Conservation (phyloP, 2,329 filamentous ascomycete species). For the Cercospora zeina region DNA sequence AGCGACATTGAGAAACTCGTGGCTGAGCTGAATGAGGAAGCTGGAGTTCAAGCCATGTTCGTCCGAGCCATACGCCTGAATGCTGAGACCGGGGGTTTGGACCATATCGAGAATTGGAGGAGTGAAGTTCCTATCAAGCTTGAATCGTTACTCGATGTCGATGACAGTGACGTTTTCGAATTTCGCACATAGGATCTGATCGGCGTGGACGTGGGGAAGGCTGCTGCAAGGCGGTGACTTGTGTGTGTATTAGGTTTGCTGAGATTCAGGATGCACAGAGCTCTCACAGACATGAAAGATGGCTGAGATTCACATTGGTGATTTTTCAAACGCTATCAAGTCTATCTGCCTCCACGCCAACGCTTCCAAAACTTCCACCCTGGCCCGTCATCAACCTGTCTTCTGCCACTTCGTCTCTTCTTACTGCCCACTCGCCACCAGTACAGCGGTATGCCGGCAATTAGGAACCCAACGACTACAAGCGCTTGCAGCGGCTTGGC, state of each 20-base stretch:
- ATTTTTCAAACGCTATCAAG: not conserved
- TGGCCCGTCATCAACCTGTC: constrained; percentile 31
- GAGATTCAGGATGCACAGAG: not conserved
- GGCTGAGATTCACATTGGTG: not conserved
- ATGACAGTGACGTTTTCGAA: not conserved
- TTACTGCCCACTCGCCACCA: constrained; percentile 77
- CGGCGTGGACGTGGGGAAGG: not conserved
- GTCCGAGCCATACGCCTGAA: not conserved
- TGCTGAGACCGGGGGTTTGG: not conserved
- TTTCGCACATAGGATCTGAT: not conserved
- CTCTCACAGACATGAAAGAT: not conserved
- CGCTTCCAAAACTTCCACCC: constrained; percentile 49
- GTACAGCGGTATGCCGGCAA: constrained; percentile 81
- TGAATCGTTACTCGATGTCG: not conserved
- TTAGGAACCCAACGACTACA: constrained; percentile 80
- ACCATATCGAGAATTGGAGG: not conserved
- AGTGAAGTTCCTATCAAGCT: not conserved
- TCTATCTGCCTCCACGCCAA: constrained; percentile 39
- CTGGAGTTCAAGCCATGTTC: not conserved
- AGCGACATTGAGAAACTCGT: not conserved
- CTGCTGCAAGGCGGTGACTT: not conserved
- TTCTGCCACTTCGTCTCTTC: constrained; percentile 31
- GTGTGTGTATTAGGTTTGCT: not conserved
- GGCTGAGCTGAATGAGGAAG: not conserved
- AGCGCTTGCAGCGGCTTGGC: constrained; percentile 87